Conservation (phyloP, 148 eudicot species). For the Rheum nobile region DNA sequence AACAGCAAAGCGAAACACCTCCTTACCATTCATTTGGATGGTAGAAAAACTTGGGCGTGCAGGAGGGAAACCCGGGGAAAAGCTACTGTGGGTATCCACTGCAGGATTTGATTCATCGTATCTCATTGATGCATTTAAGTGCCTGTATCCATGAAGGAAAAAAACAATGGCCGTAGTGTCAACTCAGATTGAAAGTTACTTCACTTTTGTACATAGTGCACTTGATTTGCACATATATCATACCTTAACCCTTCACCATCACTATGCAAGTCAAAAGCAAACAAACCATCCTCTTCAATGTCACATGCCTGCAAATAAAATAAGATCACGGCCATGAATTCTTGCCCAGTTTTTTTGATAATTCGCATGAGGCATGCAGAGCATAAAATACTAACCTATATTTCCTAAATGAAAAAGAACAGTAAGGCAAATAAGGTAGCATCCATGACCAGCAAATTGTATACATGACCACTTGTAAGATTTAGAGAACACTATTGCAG, state of each 20-base stretch:
- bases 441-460: not conserved
- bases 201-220: not conserved
- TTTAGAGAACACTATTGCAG: not conserved
- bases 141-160: conserved; percentile 31
- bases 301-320: conserved; percentile 66
- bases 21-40: conserved; percentile 87
- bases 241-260: conserved; percentile 88
- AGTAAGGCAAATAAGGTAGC: not conserved
- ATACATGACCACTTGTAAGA: not conserved
- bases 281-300: conserved; percentile 70
- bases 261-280: conserved; percentile 87
- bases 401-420: not conserved
- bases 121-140: conserved; percentile 51
- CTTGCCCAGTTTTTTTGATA: not conserved
- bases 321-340: not conserved
- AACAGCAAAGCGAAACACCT: conserved; percentile 83
- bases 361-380: not conserved
- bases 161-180: not conserved
- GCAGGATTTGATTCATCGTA: conserved; percentile 32
- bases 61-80: conserved; percentile 47
- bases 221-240: not conserved
- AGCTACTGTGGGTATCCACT: conserved; percentile 38
- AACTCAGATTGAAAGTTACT: not conserved
- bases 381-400: not conserved
- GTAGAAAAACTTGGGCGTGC: conserved; percentile 39